Conservation (phyloP, 306 rosid species). For the Carpinus fangiana region DNA sequence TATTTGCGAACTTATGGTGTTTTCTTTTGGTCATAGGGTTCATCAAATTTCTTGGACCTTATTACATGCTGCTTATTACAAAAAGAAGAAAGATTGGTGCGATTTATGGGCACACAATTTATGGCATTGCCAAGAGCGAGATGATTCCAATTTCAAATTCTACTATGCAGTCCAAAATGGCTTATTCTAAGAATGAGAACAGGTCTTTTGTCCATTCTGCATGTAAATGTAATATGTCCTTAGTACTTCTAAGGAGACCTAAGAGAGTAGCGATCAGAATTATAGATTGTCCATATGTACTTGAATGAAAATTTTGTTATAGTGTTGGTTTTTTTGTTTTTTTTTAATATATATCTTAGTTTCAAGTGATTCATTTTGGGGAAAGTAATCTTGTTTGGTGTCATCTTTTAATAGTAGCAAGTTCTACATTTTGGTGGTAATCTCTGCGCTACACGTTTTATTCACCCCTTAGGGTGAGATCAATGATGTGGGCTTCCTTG, state of each 20-base stretch:
- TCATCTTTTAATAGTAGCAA: conserved; percentile 39
- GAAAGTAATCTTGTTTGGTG: conserved; percentile 40
- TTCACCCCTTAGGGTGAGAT: conserved; percentile 46
- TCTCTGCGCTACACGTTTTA: conserved; percentile 46
- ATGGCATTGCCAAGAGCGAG: conserved; percentile 77
- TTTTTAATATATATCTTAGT: conserved; percentile 1
- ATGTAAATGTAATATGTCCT: conserved; percentile 78
- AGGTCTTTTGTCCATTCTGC: conserved; percentile 99
- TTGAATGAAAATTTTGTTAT: conserved; percentile 41
- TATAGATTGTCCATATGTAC: conserved; percentile 59
- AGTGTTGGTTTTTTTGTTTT: conserved; percentile 15
- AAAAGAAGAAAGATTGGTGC: conserved; percentile 84
- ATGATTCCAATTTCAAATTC: conserved; percentile 87
- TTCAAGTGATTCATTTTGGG: conserved; percentile 37
- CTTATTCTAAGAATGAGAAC: conserved; percentile 94
- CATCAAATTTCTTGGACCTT: conserved; percentile 91
- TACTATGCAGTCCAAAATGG: conserved; percentile 71
- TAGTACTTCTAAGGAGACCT: conserved; percentile 57
- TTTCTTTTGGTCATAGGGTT: conserved; percentile 63
- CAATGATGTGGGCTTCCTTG: conserved; percentile 52
- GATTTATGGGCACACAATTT: conserved; percentile 80
- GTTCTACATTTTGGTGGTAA: conserved; percentile 46
- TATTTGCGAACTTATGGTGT: conserved; percentile 27
- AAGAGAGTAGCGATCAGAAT: conserved; percentile 58
- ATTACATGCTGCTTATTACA: conserved; percentile 86